A percentile compares a stretch with the other conserved stretches of the same genome.
These are phyloP conservation scores for Exophiala spinifera DNA, from an alignment of 2,329 filamentous ascomycete species.

Conservation along the genomic window DNA sequence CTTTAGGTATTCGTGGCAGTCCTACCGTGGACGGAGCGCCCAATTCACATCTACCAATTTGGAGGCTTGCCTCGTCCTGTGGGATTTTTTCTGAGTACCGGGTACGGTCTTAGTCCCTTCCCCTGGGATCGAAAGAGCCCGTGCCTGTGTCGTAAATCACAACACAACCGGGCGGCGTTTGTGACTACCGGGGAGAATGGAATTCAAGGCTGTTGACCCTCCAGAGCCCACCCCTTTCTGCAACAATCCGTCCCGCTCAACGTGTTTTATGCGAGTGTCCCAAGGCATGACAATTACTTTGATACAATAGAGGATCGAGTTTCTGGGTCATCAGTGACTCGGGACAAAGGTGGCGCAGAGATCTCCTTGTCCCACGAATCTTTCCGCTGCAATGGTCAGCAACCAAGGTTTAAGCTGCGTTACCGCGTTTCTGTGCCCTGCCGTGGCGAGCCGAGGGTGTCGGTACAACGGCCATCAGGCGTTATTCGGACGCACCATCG, in stretches of 20 bases:
- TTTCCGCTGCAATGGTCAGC: neutral
- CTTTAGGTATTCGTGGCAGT: too few relatives aligned
- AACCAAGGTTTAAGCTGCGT: neutral
- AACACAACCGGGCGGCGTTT: too few relatives aligned
- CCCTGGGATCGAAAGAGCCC: too few relatives aligned
- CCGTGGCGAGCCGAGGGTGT: neutral
- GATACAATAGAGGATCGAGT: neutral
- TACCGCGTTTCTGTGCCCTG: neutral
- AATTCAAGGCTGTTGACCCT: neutral
- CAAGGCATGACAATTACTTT: conserved; percentile 19
- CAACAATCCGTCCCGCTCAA: conserved; percentile 2
- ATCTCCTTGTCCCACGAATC: conserved; percentile 12
- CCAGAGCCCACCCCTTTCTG: conserved; percentile 1
- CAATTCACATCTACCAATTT: too few relatives aligned
- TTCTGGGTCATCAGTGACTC: conserved; percentile 9
- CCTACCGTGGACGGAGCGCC: too few relatives aligned
- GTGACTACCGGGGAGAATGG: too few relatives aligned
- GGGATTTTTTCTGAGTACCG: too few relatives aligned
- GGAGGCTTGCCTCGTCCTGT: too few relatives aligned
- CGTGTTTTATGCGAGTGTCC: conserved; percentile 5
- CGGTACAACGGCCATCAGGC: neutral
- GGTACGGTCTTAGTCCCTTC: too few relatives aligned
- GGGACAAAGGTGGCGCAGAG: conserved; percentile 9
- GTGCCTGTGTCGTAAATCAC: too few relatives aligned
- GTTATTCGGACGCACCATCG: neutral